Percentiles rank a stretch among this genome's conserved stretches.
These are phyloP conservation scores for Hypoxylon sp. DNA, from an alignment of 2,329 filamentous ascomycete species.

Conservation along the genomic window DNA sequence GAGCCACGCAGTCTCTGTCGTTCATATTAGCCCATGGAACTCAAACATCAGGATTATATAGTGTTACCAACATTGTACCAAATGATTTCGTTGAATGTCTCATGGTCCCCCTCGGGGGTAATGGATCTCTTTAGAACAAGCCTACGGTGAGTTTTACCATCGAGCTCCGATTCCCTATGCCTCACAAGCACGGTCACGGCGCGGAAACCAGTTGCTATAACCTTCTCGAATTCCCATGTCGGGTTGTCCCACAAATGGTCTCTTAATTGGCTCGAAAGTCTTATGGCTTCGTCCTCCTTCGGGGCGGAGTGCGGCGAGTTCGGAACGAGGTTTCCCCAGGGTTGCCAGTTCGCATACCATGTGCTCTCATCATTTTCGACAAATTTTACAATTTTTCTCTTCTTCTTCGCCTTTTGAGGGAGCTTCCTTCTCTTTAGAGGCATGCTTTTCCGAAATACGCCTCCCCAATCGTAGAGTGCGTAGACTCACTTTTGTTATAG, in stretches of 20 bases:
- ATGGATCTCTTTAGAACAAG: conserved; percentile 18
- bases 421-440: no score
- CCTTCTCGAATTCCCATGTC: conserved; percentile 14
- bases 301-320: no score
- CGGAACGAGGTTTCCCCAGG: no score
- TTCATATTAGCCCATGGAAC: conserved; percentile 7
- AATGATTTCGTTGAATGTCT: conserved; percentile 12
- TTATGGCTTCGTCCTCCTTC: background rate
- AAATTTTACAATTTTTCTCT: no score
- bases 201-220: background rate
- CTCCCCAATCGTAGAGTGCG: no score
- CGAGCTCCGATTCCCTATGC: background rate
- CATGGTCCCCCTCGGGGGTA: background rate
- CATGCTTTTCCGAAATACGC: no score
- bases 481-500: no score
- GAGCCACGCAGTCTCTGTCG: background rate
- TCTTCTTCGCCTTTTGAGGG: no score
- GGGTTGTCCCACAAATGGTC: background rate
- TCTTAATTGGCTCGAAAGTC: background rate
- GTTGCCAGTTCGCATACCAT: no score
- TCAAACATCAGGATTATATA: background rate
- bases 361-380: no score
- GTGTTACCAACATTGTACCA: conserved; percentile 1
- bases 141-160: background rate
- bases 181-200: background rate